phyloP scores from a whole-genome alignment of 1,139 yeast species.

The Candida sp. region DNA sequence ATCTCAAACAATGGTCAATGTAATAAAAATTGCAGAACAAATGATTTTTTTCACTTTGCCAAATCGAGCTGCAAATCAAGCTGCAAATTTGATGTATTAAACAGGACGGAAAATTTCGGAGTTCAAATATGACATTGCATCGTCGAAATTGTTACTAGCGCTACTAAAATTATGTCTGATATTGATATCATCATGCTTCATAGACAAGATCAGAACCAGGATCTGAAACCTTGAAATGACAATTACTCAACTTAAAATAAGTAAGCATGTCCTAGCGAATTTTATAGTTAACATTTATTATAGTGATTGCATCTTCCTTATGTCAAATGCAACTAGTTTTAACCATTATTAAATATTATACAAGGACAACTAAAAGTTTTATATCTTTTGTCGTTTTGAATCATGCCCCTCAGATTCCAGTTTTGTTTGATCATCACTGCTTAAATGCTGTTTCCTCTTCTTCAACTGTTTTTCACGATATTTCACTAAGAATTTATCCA shows the following conservation, averaged over 20 bases:
- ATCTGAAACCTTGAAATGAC: background rate
- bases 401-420: background rate
- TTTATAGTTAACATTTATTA: background rate
- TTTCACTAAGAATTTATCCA: constrained; percentile 70
- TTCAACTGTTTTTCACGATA: constrained; percentile 35
- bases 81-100: too few species aligned
- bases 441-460: constrained; percentile 14
- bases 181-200: too few species aligned
- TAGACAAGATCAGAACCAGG: background rate
- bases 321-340: background rate
- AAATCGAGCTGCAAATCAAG: too few species aligned
- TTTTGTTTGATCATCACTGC: constrained; percentile 1
- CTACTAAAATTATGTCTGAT: background rate
- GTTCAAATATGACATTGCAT: background rate
- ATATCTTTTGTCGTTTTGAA: background rate
- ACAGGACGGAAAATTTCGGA: too few species aligned
- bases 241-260: background rate
- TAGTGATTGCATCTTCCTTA: background rate
- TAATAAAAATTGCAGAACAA: background rate
- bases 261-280: background rate
- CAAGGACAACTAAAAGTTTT: background rate
- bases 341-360: background rate
- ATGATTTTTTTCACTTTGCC: too few species aligned
- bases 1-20: background rate
- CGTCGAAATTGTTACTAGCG: background rate